Base-by-base conservation (phyloP, 2,329 filamentous ascomycete genomes). In the Colletotrichum eleusines region DNA sequence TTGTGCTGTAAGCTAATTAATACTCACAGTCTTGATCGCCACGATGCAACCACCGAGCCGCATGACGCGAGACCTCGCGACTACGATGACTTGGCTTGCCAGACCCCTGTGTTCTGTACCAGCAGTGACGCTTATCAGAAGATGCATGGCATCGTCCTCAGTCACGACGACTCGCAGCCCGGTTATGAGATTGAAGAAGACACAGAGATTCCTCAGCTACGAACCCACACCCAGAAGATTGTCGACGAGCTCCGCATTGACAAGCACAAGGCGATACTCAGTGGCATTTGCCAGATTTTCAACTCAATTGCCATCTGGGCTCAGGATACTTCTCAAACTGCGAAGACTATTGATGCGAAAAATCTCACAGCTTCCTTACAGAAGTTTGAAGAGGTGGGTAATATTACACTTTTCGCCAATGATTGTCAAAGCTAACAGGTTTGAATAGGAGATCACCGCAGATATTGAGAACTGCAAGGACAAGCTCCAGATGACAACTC, bases 91-190 rank as follows among this genome's bases (percentile, higher is more conserved):
- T 83, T 91, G 11, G 88, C 88, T 0, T 77, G 78, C 11, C 82
- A 81, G 1, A 80, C 92, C 0, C 86, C 88, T 0, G 89, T 92
- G 2, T 92, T 91, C 75, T 92, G 89, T 71, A 87, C 91, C n/a
- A 90, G 87, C 66, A 88, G 86, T 58, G 81, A 86, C 57, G 89
- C 86, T 0, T 92, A 91, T 65, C 89, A 92, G 73, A 88, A 88
- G 73, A 78, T 92, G 26, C 85, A 86, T 51, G 89, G 91, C 0
- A 35, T 64, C 2, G 6, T 66, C 2, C 7, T 44, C 0, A 44
- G 35, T 1, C 18, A 59, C 2, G 18, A 51, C 8, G 28, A 81
- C 1, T 73, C 79, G 8, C 81, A 87, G 1, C 78, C 82, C n/a
- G 89, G 89, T 0, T 92, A 90, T 76, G 76, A 77, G 1, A 77